Evolutionary conservation across 208 protist species (phyloP), one percentile per base, ranked within the genome.

Genomic region (Tritrichomonas musculus): DNA sequence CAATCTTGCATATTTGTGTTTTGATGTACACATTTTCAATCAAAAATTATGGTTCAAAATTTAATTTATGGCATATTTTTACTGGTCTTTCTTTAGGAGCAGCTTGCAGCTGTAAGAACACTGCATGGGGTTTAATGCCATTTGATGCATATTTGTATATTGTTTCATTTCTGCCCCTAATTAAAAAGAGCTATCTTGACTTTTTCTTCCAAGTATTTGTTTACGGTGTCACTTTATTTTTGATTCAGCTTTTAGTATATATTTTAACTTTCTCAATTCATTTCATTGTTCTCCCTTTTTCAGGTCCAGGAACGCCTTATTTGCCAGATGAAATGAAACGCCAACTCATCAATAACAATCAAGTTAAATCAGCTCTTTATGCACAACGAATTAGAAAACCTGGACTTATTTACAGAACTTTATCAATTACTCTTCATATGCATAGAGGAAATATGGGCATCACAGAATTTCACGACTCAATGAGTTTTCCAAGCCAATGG

Each of bases 371-470:
- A 27, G 47, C 47, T 20, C 17, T 88, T 27, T 33, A 39, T 88
- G 44, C 47, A 82, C 27, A 20, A 57, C 44, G 77, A 57, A 57
- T 53, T 39, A 69, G 17, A n/a, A n/a, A 13, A 25, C 64, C 64
- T n/a, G 64, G 64, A 69, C 20, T 88, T 2, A n/a, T 57, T 4
- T 33, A 39, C 5, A 53, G 77, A 20, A 57, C 77, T 36, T 14
- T 88, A 22, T 53, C 17, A 20, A 27, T 88, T 20, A 27, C 77
- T 22, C 33, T n/a, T 39, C 11, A 88, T 39, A 88, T 88, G 77
- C 77, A 88, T 36, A n/a, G 39, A 57, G 77, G 77, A 33, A 88
- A 88, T 30, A 88, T 88, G 77, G 77, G 77, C 3, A 88, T 88
- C 36, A 53, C 41, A 39, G n/a, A 88, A 30, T 88, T 88, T 47